These are phyloP conservation scores for Pseudopithomyces chartarum DNA, from an alignment of 2,329 filamentous ascomycete genomes.

Conservation along the genomic window DNA sequence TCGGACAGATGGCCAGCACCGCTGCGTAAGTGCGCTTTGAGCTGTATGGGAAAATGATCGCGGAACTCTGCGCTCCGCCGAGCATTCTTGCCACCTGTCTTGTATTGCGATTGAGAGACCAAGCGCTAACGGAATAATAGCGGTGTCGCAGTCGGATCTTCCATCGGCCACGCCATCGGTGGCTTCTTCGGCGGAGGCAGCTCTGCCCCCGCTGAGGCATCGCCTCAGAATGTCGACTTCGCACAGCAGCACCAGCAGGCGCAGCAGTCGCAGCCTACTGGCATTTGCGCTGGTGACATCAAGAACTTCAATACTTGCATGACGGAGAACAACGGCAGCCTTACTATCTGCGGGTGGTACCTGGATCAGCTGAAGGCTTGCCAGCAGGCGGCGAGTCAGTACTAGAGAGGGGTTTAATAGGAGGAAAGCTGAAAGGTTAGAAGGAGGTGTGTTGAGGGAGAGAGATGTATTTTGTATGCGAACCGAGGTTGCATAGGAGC, in stretches of 20 bases:
- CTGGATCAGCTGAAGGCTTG: constrained; percentile 81
- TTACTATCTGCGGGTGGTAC: constrained; percentile 98
- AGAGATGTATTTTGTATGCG: not conserved
- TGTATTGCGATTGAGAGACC: constrained; percentile 3
- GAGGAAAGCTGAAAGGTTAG: not conserved
- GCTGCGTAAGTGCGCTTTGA: constrained; percentile 77
- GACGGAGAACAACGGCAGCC: constrained; percentile 91
- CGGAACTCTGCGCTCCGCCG: not conserved
- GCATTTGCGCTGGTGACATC: constrained; percentile 74
- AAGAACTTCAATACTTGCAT: constrained; percentile 92
- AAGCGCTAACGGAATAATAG: constrained; percentile 54
- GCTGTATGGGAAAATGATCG: not conserved
- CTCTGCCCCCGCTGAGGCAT: constrained; percentile 57
- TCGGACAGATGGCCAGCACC: constrained; percentile 96
- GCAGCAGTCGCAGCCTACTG: constrained; percentile 38
- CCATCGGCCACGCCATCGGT: constrained; percentile 92
- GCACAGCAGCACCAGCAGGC: constrained; percentile 46
- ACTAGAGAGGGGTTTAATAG: constrained; percentile 40
- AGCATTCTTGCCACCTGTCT: constrained; percentile 1
- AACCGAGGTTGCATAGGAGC: not conserved
- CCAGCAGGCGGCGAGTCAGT: constrained; percentile 54
- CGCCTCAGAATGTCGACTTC: constrained; percentile 41
- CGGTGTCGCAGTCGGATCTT: constrained; percentile 94
- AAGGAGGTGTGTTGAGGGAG: not conserved
- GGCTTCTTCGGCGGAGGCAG: constrained; percentile 80